Conservation (phyloP, 345 rosid genomes). For the Boechera divaricarpa region DNA sequence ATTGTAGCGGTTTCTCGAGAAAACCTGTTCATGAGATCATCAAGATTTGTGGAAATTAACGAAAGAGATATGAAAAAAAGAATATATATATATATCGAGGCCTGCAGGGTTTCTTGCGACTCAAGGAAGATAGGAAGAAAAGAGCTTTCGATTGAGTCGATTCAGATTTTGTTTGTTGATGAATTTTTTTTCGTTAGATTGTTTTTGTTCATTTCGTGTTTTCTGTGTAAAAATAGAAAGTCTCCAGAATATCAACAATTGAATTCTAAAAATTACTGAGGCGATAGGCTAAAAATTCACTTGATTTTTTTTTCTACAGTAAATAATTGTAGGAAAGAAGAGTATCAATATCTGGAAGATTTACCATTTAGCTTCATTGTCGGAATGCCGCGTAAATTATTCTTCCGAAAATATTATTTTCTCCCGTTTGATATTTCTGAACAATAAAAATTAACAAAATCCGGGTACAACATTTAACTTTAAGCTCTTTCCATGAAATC, state of each 20-base stretch:
- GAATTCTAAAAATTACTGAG: slow-evolving; percentile 38
- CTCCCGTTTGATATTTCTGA: background rate
- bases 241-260: slow-evolving; percentile 21
- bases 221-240: slow-evolving; percentile 42
- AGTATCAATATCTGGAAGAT: slow-evolving; percentile 32
- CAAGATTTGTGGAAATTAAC: background rate
- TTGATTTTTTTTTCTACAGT: slow-evolving; percentile 16
- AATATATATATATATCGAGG: background rate
- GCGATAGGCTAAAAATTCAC: slow-evolving; percentile 41
- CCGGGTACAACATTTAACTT: background rate
- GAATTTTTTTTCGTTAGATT: background rate
- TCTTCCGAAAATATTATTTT: background rate
- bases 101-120: slow-evolving; percentile 16
- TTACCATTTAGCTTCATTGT: slow-evolving; percentile 44
- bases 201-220: background rate
- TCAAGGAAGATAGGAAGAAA: slow-evolving; percentile 10
- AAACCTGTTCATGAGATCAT: background rate
- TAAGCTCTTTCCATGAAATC: background rate
- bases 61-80: background rate
- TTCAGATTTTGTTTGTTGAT: slow-evolving; percentile 33
- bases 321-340: slow-evolving; percentile 24
- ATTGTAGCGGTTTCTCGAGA: background rate
- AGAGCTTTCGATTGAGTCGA: slow-evolving; percentile 21
- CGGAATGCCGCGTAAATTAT: slow-evolving; percentile 37
- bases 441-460: background rate